Conservation (phyloP, 805 yeast genomes). For the Pichia ethanolica region DNA sequence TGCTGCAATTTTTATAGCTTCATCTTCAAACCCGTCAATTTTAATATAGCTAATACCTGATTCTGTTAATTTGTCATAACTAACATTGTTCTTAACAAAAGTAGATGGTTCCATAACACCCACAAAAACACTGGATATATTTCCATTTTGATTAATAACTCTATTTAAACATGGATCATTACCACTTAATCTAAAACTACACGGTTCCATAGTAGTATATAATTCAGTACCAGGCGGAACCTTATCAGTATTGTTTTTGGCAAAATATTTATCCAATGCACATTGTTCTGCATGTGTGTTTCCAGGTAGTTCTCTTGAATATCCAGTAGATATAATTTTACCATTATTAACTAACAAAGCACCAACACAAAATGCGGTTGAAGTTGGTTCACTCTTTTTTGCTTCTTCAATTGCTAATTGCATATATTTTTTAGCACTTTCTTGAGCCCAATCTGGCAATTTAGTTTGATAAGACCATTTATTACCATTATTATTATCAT, state of each 20-base stretch:
- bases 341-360: conserved; percentile 70
- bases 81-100: conserved; percentile 73
- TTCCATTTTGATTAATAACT: conserved; percentile 33
- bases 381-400: conserved; percentile 67
- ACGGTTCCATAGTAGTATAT: conserved; percentile 97
- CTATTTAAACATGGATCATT: conserved; percentile 84
- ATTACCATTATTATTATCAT: conserved; percentile 17
- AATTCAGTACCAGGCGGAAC: conserved; percentile 74
- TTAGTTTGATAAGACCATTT: conserved; percentile 71
- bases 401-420: conserved; percentile 72
- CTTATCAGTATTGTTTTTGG: conserved; percentile 27
- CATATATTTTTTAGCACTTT: conserved; percentile 57
- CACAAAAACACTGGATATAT: conserved; percentile 62
- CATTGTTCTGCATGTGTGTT: conserved; percentile 98
- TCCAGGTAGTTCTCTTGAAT: conserved; percentile 84
- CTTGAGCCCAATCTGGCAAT: conserved; percentile 77
- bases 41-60: conserved; percentile 65
- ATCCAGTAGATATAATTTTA: conserved; percentile 68
- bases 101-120: conserved; percentile 89
- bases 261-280: conserved; percentile 70
- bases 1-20: conserved; percentile 60
- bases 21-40: conserved; percentile 75
- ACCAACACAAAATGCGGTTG: conserved; percentile 91
- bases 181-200: conserved; percentile 83
- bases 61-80: conserved; percentile 44